These are phyloP conservation scores for Microcyclospora tardicrescens DNA, from an alignment of 2,329 filamentous ascomycete genomes.

Conservation along the genomic window DNA sequence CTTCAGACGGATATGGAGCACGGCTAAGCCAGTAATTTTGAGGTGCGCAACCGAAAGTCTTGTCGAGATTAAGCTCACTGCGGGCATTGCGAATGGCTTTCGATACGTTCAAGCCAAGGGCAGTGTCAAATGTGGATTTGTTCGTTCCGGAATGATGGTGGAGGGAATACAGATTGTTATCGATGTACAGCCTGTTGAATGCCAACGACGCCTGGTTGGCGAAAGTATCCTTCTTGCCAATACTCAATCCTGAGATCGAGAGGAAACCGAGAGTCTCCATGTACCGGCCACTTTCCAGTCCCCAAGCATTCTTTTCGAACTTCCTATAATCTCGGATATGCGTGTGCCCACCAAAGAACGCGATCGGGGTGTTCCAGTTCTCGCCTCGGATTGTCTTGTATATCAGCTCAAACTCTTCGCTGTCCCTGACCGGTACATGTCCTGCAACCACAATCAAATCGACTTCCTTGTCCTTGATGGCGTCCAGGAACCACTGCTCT, in stretches of 20 bases:
- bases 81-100: constrained; percentile 57
- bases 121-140: constrained; percentile 59
- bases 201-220: constrained; percentile 31
- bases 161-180: constrained; percentile 80
- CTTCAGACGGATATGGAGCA: constrained; percentile 55
- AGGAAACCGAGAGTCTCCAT: constrained; percentile 93
- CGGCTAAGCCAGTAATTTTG: constrained; percentile 70
- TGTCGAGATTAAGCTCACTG: constrained; percentile 56
- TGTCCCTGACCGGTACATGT: constrained; percentile 65
- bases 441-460: constrained; percentile 81
- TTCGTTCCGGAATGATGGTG: constrained; percentile 68
- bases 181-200: constrained; percentile 75
- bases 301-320: constrained; percentile 67
- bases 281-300: constrained; percentile 77
- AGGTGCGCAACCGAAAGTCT: constrained; percentile 71
- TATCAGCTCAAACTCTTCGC: constrained; percentile 63
- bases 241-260: constrained; percentile 58
- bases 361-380: constrained; percentile 72
- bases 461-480: constrained; percentile 62
- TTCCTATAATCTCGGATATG: constrained; percentile 75
- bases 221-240: constrained; percentile 20
- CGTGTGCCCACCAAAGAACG: constrained; percentile 81
- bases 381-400: constrained; percentile 64
- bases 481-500: constrained; percentile 78
- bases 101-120: constrained; percentile 59